Base-by-base conservation (phyloP, 768 basidiomycete species). In the Panaeolus cyanescens region DNA sequence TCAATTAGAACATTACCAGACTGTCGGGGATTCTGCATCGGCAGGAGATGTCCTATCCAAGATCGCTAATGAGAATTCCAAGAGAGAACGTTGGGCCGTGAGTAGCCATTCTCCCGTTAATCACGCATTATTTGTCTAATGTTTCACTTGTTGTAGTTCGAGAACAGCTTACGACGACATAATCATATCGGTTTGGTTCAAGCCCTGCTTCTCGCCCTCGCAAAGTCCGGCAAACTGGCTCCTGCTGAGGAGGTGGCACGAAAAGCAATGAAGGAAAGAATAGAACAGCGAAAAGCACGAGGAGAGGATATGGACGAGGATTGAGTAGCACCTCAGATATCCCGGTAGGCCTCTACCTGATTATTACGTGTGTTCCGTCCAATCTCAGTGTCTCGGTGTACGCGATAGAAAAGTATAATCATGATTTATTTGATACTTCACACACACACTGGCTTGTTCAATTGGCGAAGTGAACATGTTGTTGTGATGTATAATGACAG, bases 101-200 rank as follows among this genome's bases (percentile, higher is more conserved):
- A 77, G 91, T 84, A 31, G 19, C 54, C 31, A 61, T 56, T 61
- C 45, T 62, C 64, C 58, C 34, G 54, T 59, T 62, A 32, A 36
- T 55, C 42, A 59, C 54, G 65, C 56, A 53, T 25, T 50, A 54
- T 64, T 64, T 50, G 20, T 63, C 61, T 64, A 30, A 66, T 58
- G 56, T 42, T 55, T 42, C 37, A 9, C 61, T 57, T 63, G 33
- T 28, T 54, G 15, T 67, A 94, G 91, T 93, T 95, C 63, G 92
- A 95, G 75, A 95, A 96, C 75, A 88, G 90, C 63, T 79, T 95
- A 36, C 86, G 94, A 37, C 81, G 88, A 67, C 94, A 96, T 69
- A 96, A 96, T 67, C 91, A 95, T 71, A 82, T 95, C 53, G 92
- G 95, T 32, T 78, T 95, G 20, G 86, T 88, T 5, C 89, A 94